Conservation (phyloP, 352 stramenopile genomes). For the Vaucheria bursata region DNA sequence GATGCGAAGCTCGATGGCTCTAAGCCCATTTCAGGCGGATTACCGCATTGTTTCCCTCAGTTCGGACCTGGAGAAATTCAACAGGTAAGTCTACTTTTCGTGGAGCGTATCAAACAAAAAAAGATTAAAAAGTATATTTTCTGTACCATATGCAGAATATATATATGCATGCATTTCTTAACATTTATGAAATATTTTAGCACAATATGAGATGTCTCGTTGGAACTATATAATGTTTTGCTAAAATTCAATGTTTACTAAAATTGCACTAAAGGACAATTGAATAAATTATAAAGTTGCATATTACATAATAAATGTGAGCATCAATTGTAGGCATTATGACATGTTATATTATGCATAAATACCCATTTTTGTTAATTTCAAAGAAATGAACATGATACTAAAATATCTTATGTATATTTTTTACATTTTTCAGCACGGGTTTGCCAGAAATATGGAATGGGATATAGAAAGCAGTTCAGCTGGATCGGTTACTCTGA, state of each 20-base stretch:
- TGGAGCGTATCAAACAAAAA: no score
- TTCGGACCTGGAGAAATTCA: constrained; percentile 47
- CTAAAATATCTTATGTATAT: neutral
- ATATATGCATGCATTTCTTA: no score
- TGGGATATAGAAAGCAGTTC: constrained; percentile 28
- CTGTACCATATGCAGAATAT: no score
- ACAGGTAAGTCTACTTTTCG: constrained; percentile 24
- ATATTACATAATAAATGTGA: no score
- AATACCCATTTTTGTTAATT: constrained; percentile 8
- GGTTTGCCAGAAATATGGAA: constrained; percentile 45
- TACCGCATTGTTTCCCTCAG: constrained; percentile 46
- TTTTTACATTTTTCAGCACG: constrained; percentile 20
- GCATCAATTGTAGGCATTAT: neutral
- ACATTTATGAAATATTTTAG: no score
- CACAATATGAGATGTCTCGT: no score
- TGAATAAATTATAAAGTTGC: no score
- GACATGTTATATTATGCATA: constrained; percentile 10
- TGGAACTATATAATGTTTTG: no score
- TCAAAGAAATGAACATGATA: neutral
- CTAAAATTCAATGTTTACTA: no score
- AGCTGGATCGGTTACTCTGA: constrained; percentile 23
- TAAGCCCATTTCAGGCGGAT: constrained; percentile 46
- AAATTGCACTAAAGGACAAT: no score
- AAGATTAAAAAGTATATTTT: no score
- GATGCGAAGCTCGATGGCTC: constrained; percentile 48